These are phyloP conservation scores for Pinus albicaulis DNA, from an alignment of 75 land plant species.

Conservation along the genomic window DNA sequence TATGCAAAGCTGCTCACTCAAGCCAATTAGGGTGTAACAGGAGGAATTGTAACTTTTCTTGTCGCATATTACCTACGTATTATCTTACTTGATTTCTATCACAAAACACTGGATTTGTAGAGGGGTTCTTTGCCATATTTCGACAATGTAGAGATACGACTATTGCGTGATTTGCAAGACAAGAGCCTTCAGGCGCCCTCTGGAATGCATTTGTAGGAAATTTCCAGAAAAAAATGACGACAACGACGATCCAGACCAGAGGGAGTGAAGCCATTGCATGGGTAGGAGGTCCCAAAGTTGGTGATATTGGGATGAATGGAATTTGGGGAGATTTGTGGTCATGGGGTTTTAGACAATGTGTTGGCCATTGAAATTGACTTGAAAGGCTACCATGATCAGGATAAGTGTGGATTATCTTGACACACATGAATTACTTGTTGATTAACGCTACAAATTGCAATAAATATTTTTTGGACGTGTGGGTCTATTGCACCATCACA, in stretches of 20 bases:
- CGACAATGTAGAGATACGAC: conserved; percentile 8
- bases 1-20: conserved; percentile 20
- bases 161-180: conserved; percentile 14
- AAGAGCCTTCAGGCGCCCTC: conserved; percentile 3
- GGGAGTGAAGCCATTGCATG: background rate
- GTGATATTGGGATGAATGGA: too few relatives aligned
- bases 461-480: too few relatives aligned
- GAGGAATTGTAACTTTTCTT: conserved; percentile 13
- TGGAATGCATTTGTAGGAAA: background rate
- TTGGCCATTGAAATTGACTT: too few relatives aligned
- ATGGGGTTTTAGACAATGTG: too few relatives aligned
- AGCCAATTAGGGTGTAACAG: conserved; percentile 15
- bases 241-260: background rate
- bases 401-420: too few relatives aligned
- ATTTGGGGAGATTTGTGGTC: too few relatives aligned
- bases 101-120: background rate
- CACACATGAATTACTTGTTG: too few relatives aligned
- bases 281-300: too few relatives aligned
- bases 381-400: too few relatives aligned
- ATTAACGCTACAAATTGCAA: too few relatives aligned
- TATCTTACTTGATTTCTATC: background rate
- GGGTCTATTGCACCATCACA: too few relatives aligned
- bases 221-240: background rate
- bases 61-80: background rate
- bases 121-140: background rate